Conservation (phyloP, 306 rosid species). For the Prunus davidiana region DNA sequence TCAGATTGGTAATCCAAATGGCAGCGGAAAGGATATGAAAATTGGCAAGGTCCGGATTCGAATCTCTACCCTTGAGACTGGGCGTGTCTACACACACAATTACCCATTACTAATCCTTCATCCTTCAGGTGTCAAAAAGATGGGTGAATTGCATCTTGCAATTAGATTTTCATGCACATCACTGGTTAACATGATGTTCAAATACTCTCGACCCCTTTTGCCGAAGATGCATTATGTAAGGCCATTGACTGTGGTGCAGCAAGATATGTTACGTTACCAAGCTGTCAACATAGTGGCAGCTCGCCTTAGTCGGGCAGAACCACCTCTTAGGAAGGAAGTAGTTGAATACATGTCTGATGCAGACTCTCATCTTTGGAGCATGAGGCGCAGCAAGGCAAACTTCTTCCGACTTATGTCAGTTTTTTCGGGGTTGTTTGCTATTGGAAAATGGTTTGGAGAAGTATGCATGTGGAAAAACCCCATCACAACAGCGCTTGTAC, state of each 20-base stretch:
- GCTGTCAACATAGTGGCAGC: slow-evolving; percentile 73
- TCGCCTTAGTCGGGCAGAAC: slow-evolving; percentile 75
- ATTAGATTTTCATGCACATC: slow-evolving; percentile 78
- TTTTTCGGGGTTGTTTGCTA: slow-evolving; percentile 43
- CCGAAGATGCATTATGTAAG: slow-evolving; percentile 88
- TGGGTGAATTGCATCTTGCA: slow-evolving; percentile 91
- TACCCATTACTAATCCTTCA: slow-evolving; percentile 73
- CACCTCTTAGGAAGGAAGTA: slow-evolving; percentile 78
- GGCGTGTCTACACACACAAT: slow-evolving; percentile 71
- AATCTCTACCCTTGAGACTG: slow-evolving; percentile 77
- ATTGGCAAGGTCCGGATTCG: slow-evolving; percentile 90
- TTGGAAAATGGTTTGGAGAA: slow-evolving; percentile 76
- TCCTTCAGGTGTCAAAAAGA: slow-evolving; percentile 81
- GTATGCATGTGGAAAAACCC: slow-evolving; percentile 70
- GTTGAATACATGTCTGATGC: slow-evolving; percentile 84
- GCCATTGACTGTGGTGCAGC: slow-evolving; percentile 70
- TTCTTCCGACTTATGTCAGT: slow-evolving; percentile 58
- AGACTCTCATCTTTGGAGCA: slow-evolving; percentile 87
- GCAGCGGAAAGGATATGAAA: slow-evolving; percentile 40
- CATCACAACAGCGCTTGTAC: slow-evolving; percentile 72
- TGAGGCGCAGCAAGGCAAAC: slow-evolving; percentile 97
- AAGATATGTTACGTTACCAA: slow-evolving; percentile 62
- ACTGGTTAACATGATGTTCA: slow-evolving; percentile 41
- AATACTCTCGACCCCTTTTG: slow-evolving; percentile 71
- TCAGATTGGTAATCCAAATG: slow-evolving; percentile 50